Percentiles rank a stretch among this genome's conserved stretches.
Evolutionary conservation across 1,139 yeast genomes (phyloP).

Genomic region (Zygoascus hellenicus): DNA sequence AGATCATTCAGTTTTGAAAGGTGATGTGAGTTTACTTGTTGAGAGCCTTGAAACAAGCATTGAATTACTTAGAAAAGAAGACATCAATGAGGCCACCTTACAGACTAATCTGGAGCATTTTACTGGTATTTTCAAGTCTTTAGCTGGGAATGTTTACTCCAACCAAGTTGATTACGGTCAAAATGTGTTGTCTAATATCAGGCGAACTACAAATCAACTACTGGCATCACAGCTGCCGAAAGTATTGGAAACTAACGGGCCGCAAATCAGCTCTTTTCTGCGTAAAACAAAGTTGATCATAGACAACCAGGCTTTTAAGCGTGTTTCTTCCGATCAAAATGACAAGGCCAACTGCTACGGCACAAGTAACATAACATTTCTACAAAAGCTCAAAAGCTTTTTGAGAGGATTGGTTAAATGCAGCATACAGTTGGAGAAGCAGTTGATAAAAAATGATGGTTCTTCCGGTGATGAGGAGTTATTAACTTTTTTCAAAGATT

Average conservation of each 20-base stretch:
- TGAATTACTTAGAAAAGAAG: constrained; percentile 17
- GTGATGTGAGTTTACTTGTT: constrained; percentile 10
- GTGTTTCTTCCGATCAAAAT: background rate
- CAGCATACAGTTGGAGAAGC: background rate
- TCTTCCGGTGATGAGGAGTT: background rate
- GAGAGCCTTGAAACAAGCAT: background rate
- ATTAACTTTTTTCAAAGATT: background rate
- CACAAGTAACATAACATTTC: background rate
- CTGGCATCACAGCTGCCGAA: background rate
- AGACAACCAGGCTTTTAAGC: background rate
- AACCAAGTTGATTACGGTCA: constrained; percentile 5
- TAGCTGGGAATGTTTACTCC: background rate
- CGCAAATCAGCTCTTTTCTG: background rate
- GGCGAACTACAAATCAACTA: background rate
- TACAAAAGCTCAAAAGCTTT: background rate
- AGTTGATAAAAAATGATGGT: too few species aligned
- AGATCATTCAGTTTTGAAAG: background rate
- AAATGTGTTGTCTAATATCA: constrained; percentile 1
- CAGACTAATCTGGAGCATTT: constrained; percentile 6
- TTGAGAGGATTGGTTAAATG: constrained; percentile 3
- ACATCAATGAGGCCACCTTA: constrained; percentile 16
- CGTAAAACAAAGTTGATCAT: background rate
- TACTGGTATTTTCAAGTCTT: background rate
- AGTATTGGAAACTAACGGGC: too few species aligned
- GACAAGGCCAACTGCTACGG: constrained; percentile 4